phyloP scores from a whole-genome alignment of 345 rosid genomes.

The Camelina neglecta region DNA sequence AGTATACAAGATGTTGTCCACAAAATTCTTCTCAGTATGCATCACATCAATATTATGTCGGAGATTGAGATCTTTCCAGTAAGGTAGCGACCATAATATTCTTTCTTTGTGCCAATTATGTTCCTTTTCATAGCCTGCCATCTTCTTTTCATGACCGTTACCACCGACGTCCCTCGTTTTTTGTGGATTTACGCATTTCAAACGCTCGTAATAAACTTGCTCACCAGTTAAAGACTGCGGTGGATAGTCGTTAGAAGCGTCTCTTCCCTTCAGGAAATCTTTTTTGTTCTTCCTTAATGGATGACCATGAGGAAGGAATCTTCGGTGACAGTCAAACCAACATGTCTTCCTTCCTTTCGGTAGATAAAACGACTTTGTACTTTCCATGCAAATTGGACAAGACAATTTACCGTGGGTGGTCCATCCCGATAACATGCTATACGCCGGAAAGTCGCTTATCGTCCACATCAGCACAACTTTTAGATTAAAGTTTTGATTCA shows the following conservation, averaged over 20 bases:
- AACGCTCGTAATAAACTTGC: too few relatives aligned
- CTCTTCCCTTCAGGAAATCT: background rate
- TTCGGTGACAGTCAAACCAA: background rate
- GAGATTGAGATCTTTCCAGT: background rate
- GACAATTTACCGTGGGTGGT: too few relatives aligned
- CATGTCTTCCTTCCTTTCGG: background rate
- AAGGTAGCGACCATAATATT: background rate
- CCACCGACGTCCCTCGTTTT: too few relatives aligned
- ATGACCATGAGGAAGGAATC: background rate
- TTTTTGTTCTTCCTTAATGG: background rate
- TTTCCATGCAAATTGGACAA: too few relatives aligned
- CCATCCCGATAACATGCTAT: too few relatives aligned
- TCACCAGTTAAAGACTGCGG: too few relatives aligned
- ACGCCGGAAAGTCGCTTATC: background rate
- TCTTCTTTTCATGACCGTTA: too few relatives aligned
- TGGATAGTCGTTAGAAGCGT: background rate
- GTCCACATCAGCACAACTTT: background rate
- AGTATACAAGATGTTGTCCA: conserved; percentile 3
- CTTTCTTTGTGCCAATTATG: background rate
- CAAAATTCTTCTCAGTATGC: too few relatives aligned
- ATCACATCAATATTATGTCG: background rate
- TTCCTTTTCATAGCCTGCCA: too few relatives aligned
- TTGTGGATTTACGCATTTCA: too few relatives aligned
- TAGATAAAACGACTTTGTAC: background rate
- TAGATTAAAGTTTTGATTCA: too few relatives aligned